Conservation (phyloP, 2,329 filamentous ascomycete genomes). For the Epichloe uncinata region DNA sequence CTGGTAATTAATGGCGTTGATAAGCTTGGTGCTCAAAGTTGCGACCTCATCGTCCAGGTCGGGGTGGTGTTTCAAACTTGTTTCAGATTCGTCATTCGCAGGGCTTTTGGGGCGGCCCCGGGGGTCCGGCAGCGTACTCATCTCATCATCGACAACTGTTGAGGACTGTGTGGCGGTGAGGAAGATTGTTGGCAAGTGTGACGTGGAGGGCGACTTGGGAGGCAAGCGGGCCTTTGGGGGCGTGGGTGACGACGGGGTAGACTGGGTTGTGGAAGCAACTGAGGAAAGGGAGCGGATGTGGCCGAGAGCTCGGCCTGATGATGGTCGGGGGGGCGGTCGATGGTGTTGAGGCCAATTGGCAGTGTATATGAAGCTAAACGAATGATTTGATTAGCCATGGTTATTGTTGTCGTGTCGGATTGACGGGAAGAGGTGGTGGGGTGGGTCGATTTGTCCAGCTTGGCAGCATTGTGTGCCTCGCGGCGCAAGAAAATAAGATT, state of each 20-base stretch:
- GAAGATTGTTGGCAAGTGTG: constrained; percentile 26
- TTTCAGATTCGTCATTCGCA: constrained; percentile 20
- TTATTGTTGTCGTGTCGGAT: constrained; percentile 2
- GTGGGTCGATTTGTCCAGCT: background rate
- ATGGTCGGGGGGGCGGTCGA: constrained; percentile 12
- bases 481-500: background rate
- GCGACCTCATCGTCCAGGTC: constrained; percentile 64
- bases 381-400: constrained; percentile 10
- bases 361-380: constrained; percentile 37
- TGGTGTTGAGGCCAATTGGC: constrained; percentile 37
- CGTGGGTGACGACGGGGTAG: constrained; percentile 20
- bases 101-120: constrained; percentile 39
- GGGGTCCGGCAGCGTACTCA: constrained; percentile 57
- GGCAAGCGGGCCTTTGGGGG: constrained; percentile 20
- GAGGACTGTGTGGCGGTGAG: constrained; percentile 23
- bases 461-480: background rate
- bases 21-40: constrained; percentile 83
- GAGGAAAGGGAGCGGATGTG: constrained; percentile 42
- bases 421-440: background rate
- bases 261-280: constrained; percentile 28
- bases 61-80: constrained; percentile 31
- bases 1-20: constrained; percentile 95
- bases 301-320: constrained; percentile 22
- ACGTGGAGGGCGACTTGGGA: constrained; percentile 23
- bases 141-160: constrained; percentile 38